A percentile compares a stretch with the other conserved stretches of the same genome.
Evolutionary conservation across 2,329 filamentous ascomycete genomes (phyloP).

Genomic region (Fusarium sp.): DNA sequence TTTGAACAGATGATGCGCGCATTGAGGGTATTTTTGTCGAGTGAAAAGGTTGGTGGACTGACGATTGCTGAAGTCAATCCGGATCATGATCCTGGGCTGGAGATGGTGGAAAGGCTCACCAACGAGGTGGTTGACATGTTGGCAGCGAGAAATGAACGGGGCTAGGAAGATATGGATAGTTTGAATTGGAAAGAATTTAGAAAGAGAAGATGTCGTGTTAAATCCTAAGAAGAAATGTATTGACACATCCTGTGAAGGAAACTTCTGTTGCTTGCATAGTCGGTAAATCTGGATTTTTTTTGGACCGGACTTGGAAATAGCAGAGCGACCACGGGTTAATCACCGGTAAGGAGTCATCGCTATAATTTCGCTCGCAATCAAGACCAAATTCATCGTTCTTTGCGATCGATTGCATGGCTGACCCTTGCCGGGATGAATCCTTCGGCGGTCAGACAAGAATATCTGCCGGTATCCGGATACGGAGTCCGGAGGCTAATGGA

Average conservation of each 20-base stretch:
- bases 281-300: background rate
- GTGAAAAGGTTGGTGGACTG: constrained; percentile 21
- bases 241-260: too few species aligned
- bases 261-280: too few species aligned
- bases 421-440: background rate
- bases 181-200: too few species aligned
- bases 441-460: background rate
- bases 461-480: background rate
- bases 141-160: background rate
- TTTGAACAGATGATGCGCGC: constrained; percentile 37
- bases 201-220: too few species aligned
- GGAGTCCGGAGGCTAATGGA: background rate
- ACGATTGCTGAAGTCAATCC: constrained; percentile 36
- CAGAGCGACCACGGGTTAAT: background rate
- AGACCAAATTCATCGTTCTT: too few species aligned
- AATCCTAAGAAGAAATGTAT: too few species aligned
- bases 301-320: background rate
- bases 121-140: constrained; percentile 14
- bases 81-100: constrained; percentile 31
- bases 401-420: background rate
- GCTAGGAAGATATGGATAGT: background rate
- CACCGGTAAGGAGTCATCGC: background rate
- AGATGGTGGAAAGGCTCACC: constrained; percentile 26
- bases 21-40: constrained; percentile 10
- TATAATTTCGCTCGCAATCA: background rate